Evolutionary conservation across 768 basidiomycete species (phyloP).

Genomic region (Glaciozyma antarctica): DNA sequence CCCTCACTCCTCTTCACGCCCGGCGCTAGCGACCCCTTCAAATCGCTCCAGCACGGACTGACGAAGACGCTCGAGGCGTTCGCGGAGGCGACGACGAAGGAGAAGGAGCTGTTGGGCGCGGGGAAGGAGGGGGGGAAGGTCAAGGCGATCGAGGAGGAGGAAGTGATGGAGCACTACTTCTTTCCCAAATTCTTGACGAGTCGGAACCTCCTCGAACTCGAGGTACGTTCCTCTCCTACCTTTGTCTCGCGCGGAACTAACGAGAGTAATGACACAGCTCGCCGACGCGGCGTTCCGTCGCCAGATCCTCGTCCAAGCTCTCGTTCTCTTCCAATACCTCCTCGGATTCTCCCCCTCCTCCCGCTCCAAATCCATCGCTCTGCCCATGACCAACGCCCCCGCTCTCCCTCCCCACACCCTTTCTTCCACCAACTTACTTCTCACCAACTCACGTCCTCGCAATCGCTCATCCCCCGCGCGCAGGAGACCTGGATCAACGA

Average conservation of each 20-base stretch:
- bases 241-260: background rate
- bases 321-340: conserved; percentile 43
- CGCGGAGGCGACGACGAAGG: conserved; percentile 75
- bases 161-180: conserved; percentile 60
- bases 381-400: conserved; percentile 22
- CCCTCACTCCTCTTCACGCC: conserved; percentile 53
- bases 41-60: conserved; percentile 60
- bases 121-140: conserved; percentile 4
- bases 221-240: conserved; percentile 49
- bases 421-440: background rate
- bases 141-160: conserved; percentile 11
- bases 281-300: conserved; percentile 88
- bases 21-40: conserved; percentile 44
- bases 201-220: conserved; percentile 73
- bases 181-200: conserved; percentile 89
- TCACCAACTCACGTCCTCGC: no score
- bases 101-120: conserved; percentile 55
- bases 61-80: conserved; percentile 66
- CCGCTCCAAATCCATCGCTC: conserved; percentile 53
- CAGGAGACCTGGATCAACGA: conserved; percentile 65
- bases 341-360: conserved; percentile 60
- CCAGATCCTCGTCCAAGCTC: conserved; percentile 70
- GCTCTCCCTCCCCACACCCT: no score
- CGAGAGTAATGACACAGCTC: conserved; percentile 49
- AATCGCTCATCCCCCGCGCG: no score